Percentiles rank a stretch among this genome's conserved stretches.
phyloP scores from a whole-genome alignment of 164 flowering plant genomes.

The Magnolia sinica region DNA sequence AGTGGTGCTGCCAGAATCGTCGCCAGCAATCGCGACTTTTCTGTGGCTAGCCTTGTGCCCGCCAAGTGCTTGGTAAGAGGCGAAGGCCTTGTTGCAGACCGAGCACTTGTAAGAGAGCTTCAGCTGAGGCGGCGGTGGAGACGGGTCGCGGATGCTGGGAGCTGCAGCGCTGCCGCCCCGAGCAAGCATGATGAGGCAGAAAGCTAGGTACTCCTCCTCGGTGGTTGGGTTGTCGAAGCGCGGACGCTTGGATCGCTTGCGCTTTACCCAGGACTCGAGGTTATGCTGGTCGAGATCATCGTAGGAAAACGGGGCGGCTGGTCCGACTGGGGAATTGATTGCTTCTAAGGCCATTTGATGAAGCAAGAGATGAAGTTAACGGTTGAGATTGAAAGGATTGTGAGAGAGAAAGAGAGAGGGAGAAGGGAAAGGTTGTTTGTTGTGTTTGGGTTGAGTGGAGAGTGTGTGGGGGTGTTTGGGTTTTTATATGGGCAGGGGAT shows the following conservation, averaged over 20 bases:
- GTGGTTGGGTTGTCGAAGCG: slow-evolving; percentile 22
- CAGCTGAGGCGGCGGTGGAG: slow-evolving; percentile 17
- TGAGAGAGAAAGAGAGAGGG: neutral
- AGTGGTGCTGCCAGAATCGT: slow-evolving; percentile 3
- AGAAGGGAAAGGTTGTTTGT: neutral
- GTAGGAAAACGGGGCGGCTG: slow-evolving; percentile 14
- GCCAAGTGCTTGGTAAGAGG: slow-evolving; percentile 83
- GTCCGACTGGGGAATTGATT: slow-evolving; percentile 35
- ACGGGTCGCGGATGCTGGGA: neutral
- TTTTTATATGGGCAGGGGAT: neutral
- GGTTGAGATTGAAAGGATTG: neutral
- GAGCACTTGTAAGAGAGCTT: slow-evolving; percentile 44
- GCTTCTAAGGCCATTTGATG: slow-evolving; percentile 46
- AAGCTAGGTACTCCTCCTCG: slow-evolving; percentile 60
- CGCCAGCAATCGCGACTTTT: slow-evolving; percentile 26
- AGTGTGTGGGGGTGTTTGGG: slow-evolving; percentile 5
- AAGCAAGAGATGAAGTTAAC: neutral
- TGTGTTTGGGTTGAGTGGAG: neutral
- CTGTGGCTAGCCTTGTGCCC: slow-evolving; percentile 95
- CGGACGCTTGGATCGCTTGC: slow-evolving; percentile 53
- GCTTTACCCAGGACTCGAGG: slow-evolving; percentile 45
- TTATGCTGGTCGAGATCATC: slow-evolving; percentile 15
- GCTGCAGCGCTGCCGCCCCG: slow-evolving; percentile 24
- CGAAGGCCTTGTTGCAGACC: slow-evolving; percentile 64
- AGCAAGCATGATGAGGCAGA: slow-evolving; percentile 66